phyloP scores from a whole-genome alignment of 1,284 basidiomycete species.

The Phlebopus sp. region DNA sequence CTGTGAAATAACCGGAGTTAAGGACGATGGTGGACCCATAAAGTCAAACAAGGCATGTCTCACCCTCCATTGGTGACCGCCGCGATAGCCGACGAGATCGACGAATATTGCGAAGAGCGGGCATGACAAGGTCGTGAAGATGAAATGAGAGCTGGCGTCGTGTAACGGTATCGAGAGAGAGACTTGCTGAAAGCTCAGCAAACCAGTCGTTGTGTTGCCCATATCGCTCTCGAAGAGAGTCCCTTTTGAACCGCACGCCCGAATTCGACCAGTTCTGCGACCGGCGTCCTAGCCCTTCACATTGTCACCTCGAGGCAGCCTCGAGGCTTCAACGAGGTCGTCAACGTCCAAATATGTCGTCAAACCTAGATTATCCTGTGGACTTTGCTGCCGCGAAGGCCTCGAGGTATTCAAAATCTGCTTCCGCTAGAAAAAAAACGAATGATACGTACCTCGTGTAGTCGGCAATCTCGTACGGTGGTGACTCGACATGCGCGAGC shows the following conservation, averaged over 20 bases:
- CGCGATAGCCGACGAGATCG: constrained; percentile 39
- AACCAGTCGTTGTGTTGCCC: constrained; percentile 11
- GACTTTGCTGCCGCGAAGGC: too few species aligned
- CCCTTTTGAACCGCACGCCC: constrained; percentile 37
- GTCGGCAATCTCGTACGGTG: not conserved
- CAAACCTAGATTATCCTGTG: constrained; percentile 14
- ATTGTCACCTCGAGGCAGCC: constrained; percentile 37
- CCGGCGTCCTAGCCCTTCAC: constrained; percentile 28
- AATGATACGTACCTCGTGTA: not conserved
- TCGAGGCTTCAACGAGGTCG: constrained; percentile 25
- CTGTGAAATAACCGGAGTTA: constrained; percentile 32
- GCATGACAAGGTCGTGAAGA: constrained; percentile 23
- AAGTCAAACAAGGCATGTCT: constrained; percentile 14
- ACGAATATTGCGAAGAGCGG: constrained; percentile 34
- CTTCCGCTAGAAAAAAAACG: not conserved
- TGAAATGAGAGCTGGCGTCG: constrained; percentile 5
- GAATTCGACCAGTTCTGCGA: constrained; percentile 19
- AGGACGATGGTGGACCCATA: constrained; percentile 22
- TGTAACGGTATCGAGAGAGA: not conserved
- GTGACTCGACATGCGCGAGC: not conserved
- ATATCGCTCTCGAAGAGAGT: constrained; percentile 12
- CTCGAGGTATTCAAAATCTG: not conserved
- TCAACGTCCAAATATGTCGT: constrained; percentile 22
- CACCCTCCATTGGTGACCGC: constrained; percentile 33
- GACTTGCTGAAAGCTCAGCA: constrained; percentile 1